phyloP scores from a whole-genome alignment of 169 alveolate species.

The Plasmodium yoelii region DNA sequence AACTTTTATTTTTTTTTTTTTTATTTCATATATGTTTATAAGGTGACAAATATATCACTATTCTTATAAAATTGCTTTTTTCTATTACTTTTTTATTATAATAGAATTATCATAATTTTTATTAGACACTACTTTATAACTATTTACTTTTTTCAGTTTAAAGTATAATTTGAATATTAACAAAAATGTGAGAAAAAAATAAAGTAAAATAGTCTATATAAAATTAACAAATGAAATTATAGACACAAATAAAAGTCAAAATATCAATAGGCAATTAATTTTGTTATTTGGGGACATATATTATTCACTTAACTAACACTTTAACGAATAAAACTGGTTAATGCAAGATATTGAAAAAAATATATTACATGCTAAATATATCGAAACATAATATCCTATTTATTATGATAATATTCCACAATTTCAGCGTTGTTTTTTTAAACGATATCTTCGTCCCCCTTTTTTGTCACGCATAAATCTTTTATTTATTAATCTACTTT shows the following conservation, averaged over 20 bases:
- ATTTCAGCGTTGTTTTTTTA: conserved; percentile 69
- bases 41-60: not conserved
- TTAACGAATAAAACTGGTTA: too few species aligned
- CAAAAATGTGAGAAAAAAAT: not conserved
- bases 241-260: not conserved
- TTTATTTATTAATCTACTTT: conserved; percentile 84
- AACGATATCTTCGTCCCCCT: conserved; percentile 77
- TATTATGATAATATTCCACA: too few species aligned
- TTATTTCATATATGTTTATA: conserved; percentile 23
- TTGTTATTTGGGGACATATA: too few species aligned
- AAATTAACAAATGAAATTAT: not conserved
- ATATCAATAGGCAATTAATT: too few species aligned
- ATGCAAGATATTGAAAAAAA: not conserved
- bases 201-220: not conserved
- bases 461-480: conserved; percentile 77
- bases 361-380: not conserved
- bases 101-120: conserved; percentile 38
- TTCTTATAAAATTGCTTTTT: conserved; percentile 15
- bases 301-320: too few species aligned
- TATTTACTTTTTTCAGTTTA: conserved; percentile 53
- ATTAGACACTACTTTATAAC: conserved; percentile 30
- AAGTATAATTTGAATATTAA: conserved; percentile 63
- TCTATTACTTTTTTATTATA: conserved; percentile 15
- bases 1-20: conserved; percentile 6
- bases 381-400: not conserved